Base-by-base conservation (phyloP, 2,329 filamentous ascomycete genomes). In the Cordyceps fumosorosea region DNA sequence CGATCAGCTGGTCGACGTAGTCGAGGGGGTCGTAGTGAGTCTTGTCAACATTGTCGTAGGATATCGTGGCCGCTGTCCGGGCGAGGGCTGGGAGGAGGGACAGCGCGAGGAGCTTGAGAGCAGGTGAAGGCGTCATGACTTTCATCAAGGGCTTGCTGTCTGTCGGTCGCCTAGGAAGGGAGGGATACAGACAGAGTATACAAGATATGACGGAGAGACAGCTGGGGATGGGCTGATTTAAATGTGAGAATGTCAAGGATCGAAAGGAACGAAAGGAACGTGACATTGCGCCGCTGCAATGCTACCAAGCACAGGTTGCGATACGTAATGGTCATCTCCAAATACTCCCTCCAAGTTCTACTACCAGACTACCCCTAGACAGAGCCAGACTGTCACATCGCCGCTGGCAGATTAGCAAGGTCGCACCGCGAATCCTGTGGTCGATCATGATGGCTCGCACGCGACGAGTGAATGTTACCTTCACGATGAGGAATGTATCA, bases 1-100 rank as follows among this genome's bases (percentile, higher is more conserved):
- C 79, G 48, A 81, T 74, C 47, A 81, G 71, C 10, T 72, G 73
- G 62, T 76, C 71, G 48, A 76, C 72, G 8, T 68, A 71, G 22
- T 64, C 56, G n/a, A 72, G 56, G 8, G 67, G 68, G 54, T 72
- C 69, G 20, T 67, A 67, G n/a, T 81, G 57, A 29, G 29, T 5
- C 29, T 29, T 29, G 29, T 29, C 29, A 7, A 7, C 29, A 29
- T 29, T 3, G 29, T 29, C 29, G 20, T 47, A 44, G 16, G 55
- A 48, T n/a, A 32, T 18, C 18, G 60, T 34, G 22, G 60, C 47
- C 14, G 8, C 24, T 16, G 40, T 16, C 12, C 40, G 14, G 40
- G 48, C 55, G 20, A 55, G 7, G 11, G 50, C 58, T 22, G 58
- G 42, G n/a, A 61, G 42, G 12, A 61, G 40, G 20, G 40, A 55